A percentile compares a stretch with the other conserved stretches of the same genome.
Conservation (phyloP, 1,284 basidiomycete genomes). For the Puccinia triticina region DNA sequence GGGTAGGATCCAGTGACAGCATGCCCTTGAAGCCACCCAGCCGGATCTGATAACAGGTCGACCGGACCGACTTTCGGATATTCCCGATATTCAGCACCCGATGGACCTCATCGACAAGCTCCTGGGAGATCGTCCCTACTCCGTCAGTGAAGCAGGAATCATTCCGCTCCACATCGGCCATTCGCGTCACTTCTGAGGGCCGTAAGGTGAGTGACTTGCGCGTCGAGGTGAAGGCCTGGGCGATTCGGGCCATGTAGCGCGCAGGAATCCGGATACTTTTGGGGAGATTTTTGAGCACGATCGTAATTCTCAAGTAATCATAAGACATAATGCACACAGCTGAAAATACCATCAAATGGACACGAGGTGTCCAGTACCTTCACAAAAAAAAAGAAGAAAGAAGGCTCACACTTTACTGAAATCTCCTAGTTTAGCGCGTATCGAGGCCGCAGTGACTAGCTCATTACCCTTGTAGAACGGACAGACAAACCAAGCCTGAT, state of each 20-base stretch:
- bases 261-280: slow-evolving; percentile 68
- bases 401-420: slow-evolving; percentile 52
- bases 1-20: slow-evolving; percentile 68
- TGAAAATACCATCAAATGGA: neutral
- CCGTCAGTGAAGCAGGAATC: slow-evolving; percentile 70
- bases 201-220: slow-evolving; percentile 69
- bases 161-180: slow-evolving; percentile 63
- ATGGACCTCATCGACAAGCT: slow-evolving; percentile 57
- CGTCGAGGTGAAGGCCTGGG: slow-evolving; percentile 79
- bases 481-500: slow-evolving; percentile 75
- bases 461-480: slow-evolving; percentile 66
- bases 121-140: slow-evolving; percentile 69
- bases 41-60: slow-evolving; percentile 69
- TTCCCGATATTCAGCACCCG: slow-evolving; percentile 11
- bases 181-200: slow-evolving; percentile 63
- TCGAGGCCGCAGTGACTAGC: slow-evolving; percentile 59
- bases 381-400: neutral
- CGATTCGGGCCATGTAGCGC: slow-evolving; percentile 76
- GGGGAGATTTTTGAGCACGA: neutral
- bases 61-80: slow-evolving; percentile 18
- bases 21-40: slow-evolving; percentile 76
- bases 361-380: neutral
- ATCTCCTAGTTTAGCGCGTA: slow-evolving; percentile 54
- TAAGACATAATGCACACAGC: neutral
- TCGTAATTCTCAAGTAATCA: neutral